Conservation (phyloP, 176 grass and related monocot genomes). For the Alloteropsis semialata region DNA sequence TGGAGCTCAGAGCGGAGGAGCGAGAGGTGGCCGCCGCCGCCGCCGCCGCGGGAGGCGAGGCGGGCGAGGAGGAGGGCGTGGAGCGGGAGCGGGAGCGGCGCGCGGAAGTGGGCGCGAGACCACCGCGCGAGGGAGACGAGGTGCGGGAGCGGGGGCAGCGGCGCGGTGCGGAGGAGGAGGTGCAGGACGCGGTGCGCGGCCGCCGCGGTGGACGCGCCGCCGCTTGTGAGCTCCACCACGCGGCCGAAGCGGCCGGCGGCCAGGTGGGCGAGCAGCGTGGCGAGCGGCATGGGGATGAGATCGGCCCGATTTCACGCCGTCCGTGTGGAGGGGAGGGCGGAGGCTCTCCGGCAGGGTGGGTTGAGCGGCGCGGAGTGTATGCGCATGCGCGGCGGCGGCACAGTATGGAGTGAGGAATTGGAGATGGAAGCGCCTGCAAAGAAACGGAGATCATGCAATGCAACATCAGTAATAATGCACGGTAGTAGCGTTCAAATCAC, state of each 20-base stretch:
- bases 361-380: not conserved
- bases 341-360: not conserved
- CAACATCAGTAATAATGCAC: too few species aligned
- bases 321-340: not conserved
- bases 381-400: too few species aligned
- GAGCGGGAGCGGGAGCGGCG: slow-evolving; percentile 54
- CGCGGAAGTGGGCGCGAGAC: slow-evolving; percentile 49
- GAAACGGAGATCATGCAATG: too few species aligned
- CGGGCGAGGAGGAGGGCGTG: slow-evolving; percentile 70
- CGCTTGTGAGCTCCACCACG: slow-evolving; percentile 41
- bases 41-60: slow-evolving; percentile 42
- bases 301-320: not conserved
- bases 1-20: slow-evolving; percentile 78
- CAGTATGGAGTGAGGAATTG: too few species aligned
- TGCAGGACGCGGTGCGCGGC: slow-evolving; percentile 44
- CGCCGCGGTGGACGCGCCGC: slow-evolving; percentile 36
- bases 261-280: slow-evolving; percentile 44
- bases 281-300: slow-evolving; percentile 20
- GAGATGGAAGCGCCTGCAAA: too few species aligned
- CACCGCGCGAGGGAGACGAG: slow-evolving; percentile 59
- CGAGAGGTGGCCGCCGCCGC: slow-evolving; percentile 32
- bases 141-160: slow-evolving; percentile 28
- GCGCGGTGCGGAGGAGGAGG: slow-evolving; percentile 46
- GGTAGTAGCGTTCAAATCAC: too few species aligned
- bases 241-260: slow-evolving; percentile 34